Percentiles rank a stretch among this genome's conserved stretches.
Conservation (phyloP, 2,329 filamentous ascomycete species). For the Alternaria alternata region DNA sequence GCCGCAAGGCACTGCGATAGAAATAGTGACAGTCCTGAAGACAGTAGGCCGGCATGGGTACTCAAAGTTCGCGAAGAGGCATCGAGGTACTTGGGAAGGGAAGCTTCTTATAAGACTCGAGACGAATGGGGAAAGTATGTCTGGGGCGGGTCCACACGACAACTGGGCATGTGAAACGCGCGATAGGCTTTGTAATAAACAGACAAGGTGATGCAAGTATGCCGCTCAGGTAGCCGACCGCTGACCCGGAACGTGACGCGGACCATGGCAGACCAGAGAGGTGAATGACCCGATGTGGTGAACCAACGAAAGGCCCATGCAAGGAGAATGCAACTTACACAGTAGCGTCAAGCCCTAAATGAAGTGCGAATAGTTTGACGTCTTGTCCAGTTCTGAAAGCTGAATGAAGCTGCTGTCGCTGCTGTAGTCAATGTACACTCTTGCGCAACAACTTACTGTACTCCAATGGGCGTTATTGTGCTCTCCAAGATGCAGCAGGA, state of each 20-base stretch:
- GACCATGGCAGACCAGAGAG: constrained; percentile 33
- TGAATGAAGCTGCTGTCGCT: constrained; percentile 31
- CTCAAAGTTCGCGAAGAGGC: constrained; percentile 29
- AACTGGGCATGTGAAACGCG: constrained; percentile 46
- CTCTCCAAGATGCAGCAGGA: constrained; percentile 19
- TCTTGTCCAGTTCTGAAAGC: constrained; percentile 10
- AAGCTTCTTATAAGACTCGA: constrained; percentile 43
- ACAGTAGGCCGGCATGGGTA: constrained; percentile 77
- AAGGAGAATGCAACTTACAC: constrained; percentile 41
- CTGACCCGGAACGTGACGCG: constrained; percentile 45
- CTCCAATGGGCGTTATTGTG: constrained; percentile 17
- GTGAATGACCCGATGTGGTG: constrained; percentile 35
- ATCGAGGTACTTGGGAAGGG: constrained; percentile 18
- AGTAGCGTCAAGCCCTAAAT: constrained; percentile 33
- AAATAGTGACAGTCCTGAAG: constrained; percentile 92
- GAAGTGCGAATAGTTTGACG: constrained; percentile 19
- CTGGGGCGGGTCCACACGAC: constrained; percentile 28
- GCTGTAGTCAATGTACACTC: constrained; percentile 35
- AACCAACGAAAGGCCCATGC: constrained; percentile 26
- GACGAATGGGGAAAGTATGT: constrained; percentile 45
- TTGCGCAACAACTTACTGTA: constrained; percentile 35
- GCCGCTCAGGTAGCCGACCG: constrained; percentile 36
- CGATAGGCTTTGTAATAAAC: constrained; percentile 39
- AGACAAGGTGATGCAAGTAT: constrained; percentile 35
- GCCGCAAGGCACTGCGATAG: constrained; percentile 86